These are phyloP conservation scores for Fraxinus anomala DNA, from an alignment of 257 asterid species.

Conservation along the genomic window DNA sequence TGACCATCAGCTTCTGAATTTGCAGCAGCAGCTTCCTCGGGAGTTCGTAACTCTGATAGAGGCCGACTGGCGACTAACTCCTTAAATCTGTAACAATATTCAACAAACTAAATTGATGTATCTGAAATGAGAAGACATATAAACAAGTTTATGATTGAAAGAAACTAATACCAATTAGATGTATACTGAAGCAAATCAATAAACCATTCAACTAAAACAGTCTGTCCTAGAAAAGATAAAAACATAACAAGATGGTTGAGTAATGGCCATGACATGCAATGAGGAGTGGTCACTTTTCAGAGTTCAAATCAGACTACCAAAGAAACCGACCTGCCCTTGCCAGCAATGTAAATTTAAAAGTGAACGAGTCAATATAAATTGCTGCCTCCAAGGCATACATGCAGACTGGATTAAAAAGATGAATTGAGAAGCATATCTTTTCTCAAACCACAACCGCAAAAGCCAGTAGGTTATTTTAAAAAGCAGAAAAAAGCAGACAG, in stretches of 20 bases:
- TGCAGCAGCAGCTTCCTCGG: constrained; percentile 62
- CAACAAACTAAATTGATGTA: constrained; percentile 13
- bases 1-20: constrained; percentile 48
- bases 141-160: too few species aligned
- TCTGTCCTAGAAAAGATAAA: constrained; percentile 8
- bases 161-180: too few species aligned
- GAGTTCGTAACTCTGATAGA: constrained; percentile 69
- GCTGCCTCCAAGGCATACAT: background rate
- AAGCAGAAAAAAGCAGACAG: too few species aligned
- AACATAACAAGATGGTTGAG: background rate
- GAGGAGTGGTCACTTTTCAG: background rate
- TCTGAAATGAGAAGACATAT: constrained; percentile 20
- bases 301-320: background rate
- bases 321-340: background rate
- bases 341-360: background rate
- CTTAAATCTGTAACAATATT: constrained; percentile 62
- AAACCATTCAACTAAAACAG: background rate
- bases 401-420: background rate
- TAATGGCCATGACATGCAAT: background rate
- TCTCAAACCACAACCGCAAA: background rate
- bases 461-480: constrained; percentile 30
- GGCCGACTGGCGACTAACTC: constrained; percentile 95
- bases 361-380: background rate
- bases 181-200: constrained; percentile 9
- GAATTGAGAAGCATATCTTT: background rate